Conservation (phyloP, 495 filamentous ascomycete genomes). For the Penicillium herquei region DNA sequence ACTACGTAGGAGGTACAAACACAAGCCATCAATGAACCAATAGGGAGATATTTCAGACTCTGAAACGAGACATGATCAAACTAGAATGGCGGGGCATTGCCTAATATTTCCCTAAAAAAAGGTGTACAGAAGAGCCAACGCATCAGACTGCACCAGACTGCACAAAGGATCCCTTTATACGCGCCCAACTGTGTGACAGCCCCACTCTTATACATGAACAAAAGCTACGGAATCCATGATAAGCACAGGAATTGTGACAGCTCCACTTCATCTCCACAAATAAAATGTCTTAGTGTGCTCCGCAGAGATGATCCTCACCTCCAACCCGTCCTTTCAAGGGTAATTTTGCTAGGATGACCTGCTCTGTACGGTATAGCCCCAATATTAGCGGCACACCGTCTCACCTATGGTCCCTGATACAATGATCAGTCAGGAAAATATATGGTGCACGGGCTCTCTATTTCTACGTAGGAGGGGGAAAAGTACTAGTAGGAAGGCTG, state of each 20-base stretch:
- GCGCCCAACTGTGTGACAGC: neutral
- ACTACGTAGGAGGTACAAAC: neutral
- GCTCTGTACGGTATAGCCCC: constrained; percentile 19
- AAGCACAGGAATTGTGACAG: constrained; percentile 24
- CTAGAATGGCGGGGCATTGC: no score
- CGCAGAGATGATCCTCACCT: constrained; percentile 11
- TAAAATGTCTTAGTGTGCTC: constrained; percentile 9
- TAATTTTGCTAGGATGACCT: constrained; percentile 12
- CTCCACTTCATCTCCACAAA: constrained; percentile 22
- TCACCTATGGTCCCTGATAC: constrained; percentile 16
- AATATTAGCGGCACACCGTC: constrained; percentile 13
- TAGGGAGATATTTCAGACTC: neutral
- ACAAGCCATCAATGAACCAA: neutral
- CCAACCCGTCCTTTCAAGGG: neutral
- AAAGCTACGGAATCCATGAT: constrained; percentile 2
- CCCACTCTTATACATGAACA: neutral
- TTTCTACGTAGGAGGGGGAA: neutral
- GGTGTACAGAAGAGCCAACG: neutral
- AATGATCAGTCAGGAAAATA: constrained; percentile 17
- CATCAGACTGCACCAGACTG: neutral
- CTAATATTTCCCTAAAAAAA: no score
- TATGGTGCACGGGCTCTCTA: constrained; percentile 3
- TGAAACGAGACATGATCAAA: no score
- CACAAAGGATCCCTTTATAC: neutral
- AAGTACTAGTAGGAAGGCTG: neutral